phyloP scores from a whole-genome alignment of 1,284 basidiomycete genomes.

The Cutaneotrichosporon sp. region DNA sequence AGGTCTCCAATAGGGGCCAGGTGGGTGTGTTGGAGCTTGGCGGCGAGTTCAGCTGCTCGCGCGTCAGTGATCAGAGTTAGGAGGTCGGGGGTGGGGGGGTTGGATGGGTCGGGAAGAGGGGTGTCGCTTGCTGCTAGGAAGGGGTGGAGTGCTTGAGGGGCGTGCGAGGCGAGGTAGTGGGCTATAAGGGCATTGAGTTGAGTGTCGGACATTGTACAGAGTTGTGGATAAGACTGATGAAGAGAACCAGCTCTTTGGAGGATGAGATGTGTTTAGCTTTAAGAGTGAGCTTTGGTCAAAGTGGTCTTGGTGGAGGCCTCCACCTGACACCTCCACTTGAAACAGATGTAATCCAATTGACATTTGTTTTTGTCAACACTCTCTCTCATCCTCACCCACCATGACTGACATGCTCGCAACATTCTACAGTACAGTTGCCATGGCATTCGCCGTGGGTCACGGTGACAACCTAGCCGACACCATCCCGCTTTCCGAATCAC shows the following conservation, averaged over 20 bases:
- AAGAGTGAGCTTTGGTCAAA: neutral
- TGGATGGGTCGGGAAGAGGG: conserved; percentile 28
- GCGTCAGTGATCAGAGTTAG: conserved; percentile 42
- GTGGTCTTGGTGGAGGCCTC: conserved; percentile 4
- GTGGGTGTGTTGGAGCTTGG: conserved; percentile 17
- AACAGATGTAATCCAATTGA: too few relatives aligned
- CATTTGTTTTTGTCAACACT: conserved; percentile 5
- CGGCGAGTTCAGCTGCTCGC: conserved; percentile 28
- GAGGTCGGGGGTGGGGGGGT: conserved; percentile 42
- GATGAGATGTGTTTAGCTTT: too few relatives aligned
- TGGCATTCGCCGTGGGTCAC: conserved; percentile 23
- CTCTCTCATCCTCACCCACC: neutral
- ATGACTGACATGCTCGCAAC: conserved; percentile 27
- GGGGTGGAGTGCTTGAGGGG: conserved; percentile 40
- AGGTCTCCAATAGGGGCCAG: conserved; percentile 22
- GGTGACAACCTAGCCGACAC: conserved; percentile 29
- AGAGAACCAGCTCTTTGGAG: neutral
- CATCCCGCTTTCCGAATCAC: conserved; percentile 30
- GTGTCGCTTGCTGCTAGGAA: conserved; percentile 40
- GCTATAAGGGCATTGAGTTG: conserved; percentile 40
- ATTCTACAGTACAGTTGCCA: conserved; percentile 25
- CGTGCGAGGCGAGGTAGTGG: conserved; percentile 44
- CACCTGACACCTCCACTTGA: neutral
- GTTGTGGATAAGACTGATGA: neutral
- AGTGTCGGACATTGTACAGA: neutral